Evolutionary conservation across 345 rosid species (phyloP).

Genomic region (Arabidopsis arenosa): DNA sequence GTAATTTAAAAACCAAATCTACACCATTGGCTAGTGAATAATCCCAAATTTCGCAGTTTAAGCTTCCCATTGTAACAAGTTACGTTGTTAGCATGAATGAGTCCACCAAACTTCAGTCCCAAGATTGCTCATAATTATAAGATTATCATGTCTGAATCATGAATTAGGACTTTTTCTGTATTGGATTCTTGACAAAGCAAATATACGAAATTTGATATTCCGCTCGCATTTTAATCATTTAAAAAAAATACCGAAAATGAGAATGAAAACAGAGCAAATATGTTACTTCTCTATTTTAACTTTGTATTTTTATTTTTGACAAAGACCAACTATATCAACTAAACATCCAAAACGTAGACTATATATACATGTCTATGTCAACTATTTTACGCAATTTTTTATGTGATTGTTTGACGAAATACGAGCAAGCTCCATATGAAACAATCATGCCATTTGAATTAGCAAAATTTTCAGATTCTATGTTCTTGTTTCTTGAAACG

Average conservation of each 20-base stretch:
- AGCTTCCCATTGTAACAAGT: background rate
- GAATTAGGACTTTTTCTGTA: background rate
- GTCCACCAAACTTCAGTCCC: background rate
- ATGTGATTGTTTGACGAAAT: too few species aligned
- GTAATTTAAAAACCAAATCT: background rate
- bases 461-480: background rate
- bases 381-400: too few species aligned
- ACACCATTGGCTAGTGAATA: background rate
- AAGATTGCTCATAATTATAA: background rate
- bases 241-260: background rate
- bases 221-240: background rate
- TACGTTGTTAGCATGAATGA: background rate
- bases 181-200: background rate
- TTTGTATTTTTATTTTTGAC: background rate
- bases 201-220: background rate
- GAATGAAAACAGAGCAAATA: background rate
- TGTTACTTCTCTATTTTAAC: background rate
- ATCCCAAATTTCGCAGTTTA: background rate
- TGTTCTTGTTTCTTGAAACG: background rate
- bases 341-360: background rate
- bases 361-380: too few species aligned
- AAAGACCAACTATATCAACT: background rate
- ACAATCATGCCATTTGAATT: background rate
- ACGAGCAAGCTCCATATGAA: too few species aligned
- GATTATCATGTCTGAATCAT: background rate